Evolutionary conservation across 1,284 basidiomycete species (phyloP).

Genomic region (Bondarzewia mesenterica): DNA sequence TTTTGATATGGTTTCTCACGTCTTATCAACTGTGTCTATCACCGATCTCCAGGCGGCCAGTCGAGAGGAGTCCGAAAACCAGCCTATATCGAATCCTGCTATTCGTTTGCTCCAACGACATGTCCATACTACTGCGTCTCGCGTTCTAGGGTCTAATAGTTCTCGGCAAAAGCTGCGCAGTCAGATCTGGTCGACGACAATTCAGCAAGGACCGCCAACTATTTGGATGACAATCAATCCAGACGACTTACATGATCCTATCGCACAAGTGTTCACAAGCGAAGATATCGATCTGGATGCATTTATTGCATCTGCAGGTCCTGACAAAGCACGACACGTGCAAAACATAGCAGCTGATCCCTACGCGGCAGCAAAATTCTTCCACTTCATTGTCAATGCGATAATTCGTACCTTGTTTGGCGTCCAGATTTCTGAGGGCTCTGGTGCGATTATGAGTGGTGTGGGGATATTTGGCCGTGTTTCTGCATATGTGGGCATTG

Average conservation of each 20-base stretch:
- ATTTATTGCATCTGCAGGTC: constrained; percentile 21
- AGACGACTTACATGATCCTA: constrained; percentile 20
- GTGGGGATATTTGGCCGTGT: constrained; percentile 18
- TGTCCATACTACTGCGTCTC: constrained; percentile 9
- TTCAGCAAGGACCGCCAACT: not conserved
- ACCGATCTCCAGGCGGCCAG: constrained; percentile 7
- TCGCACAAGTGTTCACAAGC: constrained; percentile 31
- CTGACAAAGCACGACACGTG: constrained; percentile 17
- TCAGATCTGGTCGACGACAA: constrained; percentile 12
- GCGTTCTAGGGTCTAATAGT: constrained; percentile 9
- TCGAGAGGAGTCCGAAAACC: constrained; percentile 9
- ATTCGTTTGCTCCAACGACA: constrained; percentile 7
- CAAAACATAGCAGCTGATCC: constrained; percentile 29
- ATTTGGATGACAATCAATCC: constrained; percentile 25
- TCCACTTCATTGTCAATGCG: constrained; percentile 27
- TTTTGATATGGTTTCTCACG: constrained; percentile 8
- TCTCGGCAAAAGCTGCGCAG: constrained; percentile 6
- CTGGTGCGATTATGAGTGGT: constrained; percentile 11
- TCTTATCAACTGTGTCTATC: constrained; percentile 10
- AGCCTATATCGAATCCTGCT: constrained; percentile 10
- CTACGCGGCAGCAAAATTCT: constrained; percentile 30
- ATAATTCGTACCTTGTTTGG: constrained; percentile 29
- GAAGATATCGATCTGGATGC: constrained; percentile 29
- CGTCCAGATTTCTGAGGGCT: constrained; percentile 14
- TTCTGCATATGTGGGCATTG: constrained; percentile 20